Base-by-base conservation (phyloP, 1,284 basidiomycete genomes). In the Cryptococcus jaspeensis region DNA sequence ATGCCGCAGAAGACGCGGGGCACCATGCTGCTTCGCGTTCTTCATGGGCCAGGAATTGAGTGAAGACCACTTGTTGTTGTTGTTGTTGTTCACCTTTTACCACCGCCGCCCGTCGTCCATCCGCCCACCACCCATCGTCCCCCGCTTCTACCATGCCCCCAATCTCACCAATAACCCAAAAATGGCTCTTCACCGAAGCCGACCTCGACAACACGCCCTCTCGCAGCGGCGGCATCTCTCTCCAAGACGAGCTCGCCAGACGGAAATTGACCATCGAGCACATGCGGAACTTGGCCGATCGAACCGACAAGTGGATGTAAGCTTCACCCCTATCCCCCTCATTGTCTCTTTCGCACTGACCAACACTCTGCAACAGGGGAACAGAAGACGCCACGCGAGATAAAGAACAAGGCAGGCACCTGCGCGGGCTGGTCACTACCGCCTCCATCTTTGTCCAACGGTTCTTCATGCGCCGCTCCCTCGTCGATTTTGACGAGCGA, bases 391-490 rank as follows among this genome's bases (percentile, higher is more conserved):
- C 3, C 23, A 39, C 18, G 9, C 47, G 23, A 12, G 22, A 15
- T 15, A n/a, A 38, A n/a, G 38, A 39, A 5, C 6, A n/a, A 18
- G 20, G 15, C 18, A 32, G n/a, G 37, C 47, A 51, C 44, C 44
- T 18, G 50, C 63, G 70, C 52, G 67, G 67, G 8, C 61, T 69
- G 9, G 82, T 92, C 79, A 87, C 87, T 60, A 88, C 88, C 28
- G 91, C 90, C 16, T 88, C 90, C 28, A 89, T 88, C 4, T 91
- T 91, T 83, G 88, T 95, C 61, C 93, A 96, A 76, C 85, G 93
- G 13, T 96, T 96, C 78, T 96, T 90, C 78, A 93, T 96, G 91
- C 84, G 93, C 52, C 87, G 85, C 69, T 86, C 91, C n/a, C 83
- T 92, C 81, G 84, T 87, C 67, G 87, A 91, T 68, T 88, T 90